A percentile compares a stretch with the other conserved stretches of the same genome.
Evolutionary conservation across 208 protist species (phyloP).

Genomic region (Lotmaria passim): DNA sequence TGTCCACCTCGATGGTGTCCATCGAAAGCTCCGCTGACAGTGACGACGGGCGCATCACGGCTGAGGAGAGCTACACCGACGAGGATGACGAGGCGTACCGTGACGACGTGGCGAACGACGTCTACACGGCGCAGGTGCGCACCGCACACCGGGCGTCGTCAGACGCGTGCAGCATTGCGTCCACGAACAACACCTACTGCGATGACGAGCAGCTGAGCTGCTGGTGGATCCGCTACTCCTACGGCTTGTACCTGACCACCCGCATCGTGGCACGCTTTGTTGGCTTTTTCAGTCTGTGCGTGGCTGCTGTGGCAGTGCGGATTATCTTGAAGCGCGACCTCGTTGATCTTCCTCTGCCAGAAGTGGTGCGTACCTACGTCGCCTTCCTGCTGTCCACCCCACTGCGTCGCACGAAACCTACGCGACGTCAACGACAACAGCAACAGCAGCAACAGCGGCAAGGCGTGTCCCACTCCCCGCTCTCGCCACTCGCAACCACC

Average conservation of each 20-base stretch:
- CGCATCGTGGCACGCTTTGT: constrained; percentile 42
- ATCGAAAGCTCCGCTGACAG: constrained; percentile 25
- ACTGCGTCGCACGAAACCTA: constrained; percentile 4
- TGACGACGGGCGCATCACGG: constrained; percentile 12
- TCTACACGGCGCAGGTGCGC: background rate
- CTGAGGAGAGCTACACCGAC: background rate
- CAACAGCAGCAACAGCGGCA: constrained; percentile 6
- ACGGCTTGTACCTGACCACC: constrained; percentile 47
- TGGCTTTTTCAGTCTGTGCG: constrained; percentile 44
- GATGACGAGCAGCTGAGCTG: background rate
- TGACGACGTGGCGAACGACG: constrained; percentile 9
- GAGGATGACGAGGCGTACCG: background rate
- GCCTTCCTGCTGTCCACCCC: constrained; percentile 48
- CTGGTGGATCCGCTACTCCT: constrained; percentile 26
- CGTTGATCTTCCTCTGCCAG: constrained; percentile 51
- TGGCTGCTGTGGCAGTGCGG: constrained; percentile 48
- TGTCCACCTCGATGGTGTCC: constrained; percentile 27
- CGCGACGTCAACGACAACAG: background rate
- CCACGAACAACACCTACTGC: constrained; percentile 3
- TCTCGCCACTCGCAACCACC: background rate
- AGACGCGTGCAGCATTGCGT: constrained; percentile 8
- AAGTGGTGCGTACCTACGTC: constrained; percentile 36
- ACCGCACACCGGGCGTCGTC: background rate
- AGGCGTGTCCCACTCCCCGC: background rate
- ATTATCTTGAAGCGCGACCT: constrained; percentile 51